These are phyloP conservation scores for Hypoxylon perforatum DNA, from an alignment of 495 filamentous ascomycete species.

Conservation along the genomic window DNA sequence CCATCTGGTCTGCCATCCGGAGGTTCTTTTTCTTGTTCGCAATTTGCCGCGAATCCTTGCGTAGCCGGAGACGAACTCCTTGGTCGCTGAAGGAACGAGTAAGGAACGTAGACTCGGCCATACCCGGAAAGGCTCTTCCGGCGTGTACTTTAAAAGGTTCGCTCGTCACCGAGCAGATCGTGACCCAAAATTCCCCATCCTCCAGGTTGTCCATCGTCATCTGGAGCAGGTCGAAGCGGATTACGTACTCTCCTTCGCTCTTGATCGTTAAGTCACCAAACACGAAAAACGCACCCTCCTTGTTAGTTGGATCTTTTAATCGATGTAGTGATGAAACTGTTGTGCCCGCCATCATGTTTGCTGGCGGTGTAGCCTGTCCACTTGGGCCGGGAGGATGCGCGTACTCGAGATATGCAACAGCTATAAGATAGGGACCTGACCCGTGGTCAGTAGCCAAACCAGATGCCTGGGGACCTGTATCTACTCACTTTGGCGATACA, in stretches of 20 bases:
- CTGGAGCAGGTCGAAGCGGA: slow-evolving; percentile 90
- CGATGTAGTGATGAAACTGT: slow-evolving; percentile 92
- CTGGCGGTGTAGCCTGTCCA: slow-evolving; percentile 68
- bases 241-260: slow-evolving; percentile 78
- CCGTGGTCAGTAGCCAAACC: slow-evolving; percentile 14
- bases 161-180: slow-evolving; percentile 76
- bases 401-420: slow-evolving; percentile 71
- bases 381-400: slow-evolving; percentile 55
- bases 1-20: slow-evolving; percentile 41
- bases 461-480: slow-evolving; percentile 33
- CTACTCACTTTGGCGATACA: slow-evolving; percentile 70
- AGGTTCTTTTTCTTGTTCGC: slow-evolving; percentile 57
- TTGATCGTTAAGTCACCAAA: slow-evolving; percentile 92
- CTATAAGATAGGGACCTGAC: slow-evolving; percentile 87
- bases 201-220: slow-evolving; percentile 61
- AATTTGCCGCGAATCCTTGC: slow-evolving; percentile 75
- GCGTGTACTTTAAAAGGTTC: slow-evolving; percentile 79
- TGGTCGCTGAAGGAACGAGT: slow-evolving; percentile 96
- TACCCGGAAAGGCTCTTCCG: slow-evolving; percentile 84
- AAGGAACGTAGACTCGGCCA: slow-evolving; percentile 90
- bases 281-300: slow-evolving; percentile 96
- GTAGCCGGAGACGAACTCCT: slow-evolving; percentile 86
- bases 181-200: slow-evolving; percentile 61
- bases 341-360: slow-evolving; percentile 70
- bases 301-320: slow-evolving; percentile 90